Base-by-base conservation (phyloP, 2,329 filamentous ascomycete species). In the Diaporthe eres region DNA sequence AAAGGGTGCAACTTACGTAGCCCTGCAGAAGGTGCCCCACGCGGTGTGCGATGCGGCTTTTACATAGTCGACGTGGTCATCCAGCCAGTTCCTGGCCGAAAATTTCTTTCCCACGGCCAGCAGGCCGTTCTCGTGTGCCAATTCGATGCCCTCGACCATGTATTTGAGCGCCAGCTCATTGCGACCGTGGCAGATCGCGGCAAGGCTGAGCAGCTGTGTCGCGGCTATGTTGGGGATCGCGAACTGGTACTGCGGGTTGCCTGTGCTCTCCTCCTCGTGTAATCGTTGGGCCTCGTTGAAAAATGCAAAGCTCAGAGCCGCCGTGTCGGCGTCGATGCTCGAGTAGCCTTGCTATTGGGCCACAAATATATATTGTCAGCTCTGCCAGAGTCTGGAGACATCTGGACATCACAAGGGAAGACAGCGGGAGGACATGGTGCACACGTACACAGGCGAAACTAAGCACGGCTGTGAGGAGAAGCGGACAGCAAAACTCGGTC, bases 401-500 rank as follows among this genome's bases (percentile, higher is more conserved):
- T 51, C 31, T 37, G 44, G 19, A 51, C 42, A 2, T 13, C 12
- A 6, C 3, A 13, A 31, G 12, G 19, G 31, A 17, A 39, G 3
- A 39, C 3, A 12, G 37, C 37, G 37, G 19, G 28, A 51, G 9
- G 3, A 28, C 22, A 6, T 22, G 10, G 22, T 25, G 44, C 47
- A 2, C 15, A 74, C 77, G 25, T 76, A 78, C 77, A 63, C 76
- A 78, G 4, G 78, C 77, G 25, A 75, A 75, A 44, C 68, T 72
- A 28, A 79, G 77, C 47, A 79, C 28, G 5, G 78, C 75, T 13
- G 51, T 53, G 13, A 79, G 68, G 0, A 79, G 75, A 8, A 79
- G 67, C 1, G 74, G 78, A 5, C 76, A 78, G 75, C 78, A 79
- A 53, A 78, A 79, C 28, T 76, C 71, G 3, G 72, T 65, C n/a